Conservation (phyloP, 257 asterid genomes). For the Solanum chiquidenum region DNA sequence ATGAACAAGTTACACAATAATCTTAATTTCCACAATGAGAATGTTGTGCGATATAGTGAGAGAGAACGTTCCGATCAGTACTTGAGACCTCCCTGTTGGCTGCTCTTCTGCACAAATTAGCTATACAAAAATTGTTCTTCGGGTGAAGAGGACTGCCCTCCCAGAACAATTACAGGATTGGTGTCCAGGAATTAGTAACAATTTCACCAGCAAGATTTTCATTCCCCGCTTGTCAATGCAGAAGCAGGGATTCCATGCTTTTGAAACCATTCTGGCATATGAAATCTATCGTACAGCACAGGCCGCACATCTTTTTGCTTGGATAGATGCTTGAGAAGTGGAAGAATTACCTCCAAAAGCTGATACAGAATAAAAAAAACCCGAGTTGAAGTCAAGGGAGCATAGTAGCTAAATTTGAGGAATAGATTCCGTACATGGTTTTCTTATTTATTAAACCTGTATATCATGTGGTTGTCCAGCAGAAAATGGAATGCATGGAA, state of each 20-base stretch:
- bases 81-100: background rate
- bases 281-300: constrained; percentile 65
- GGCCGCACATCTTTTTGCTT: constrained; percentile 72
- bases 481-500: constrained; percentile 68
- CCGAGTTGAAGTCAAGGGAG: constrained; percentile 1
- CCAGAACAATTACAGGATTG: background rate
- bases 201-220: constrained; percentile 2
- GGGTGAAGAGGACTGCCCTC: constrained; percentile 1
- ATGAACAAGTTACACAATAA: constrained; percentile 26
- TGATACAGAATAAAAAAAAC: constrained; percentile 13
- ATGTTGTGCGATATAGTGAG: constrained; percentile 11
- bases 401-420: background rate
- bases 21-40: constrained; percentile 22
- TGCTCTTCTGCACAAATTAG: constrained; percentile 6
- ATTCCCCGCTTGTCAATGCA: constrained; percentile 24
- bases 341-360: constrained; percentile 90
- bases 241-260: constrained; percentile 76
- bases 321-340: constrained; percentile 84
- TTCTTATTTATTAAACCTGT: constrained; percentile 35
- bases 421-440: background rate
- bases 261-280: constrained; percentile 90
- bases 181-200: constrained; percentile 2
- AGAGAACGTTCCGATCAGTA: background rate
- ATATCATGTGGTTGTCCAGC: constrained; percentile 66
- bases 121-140: constrained; percentile 13